Conservation (phyloP, 805 yeast genomes). For the Maudiozyma bulderi region DNA sequence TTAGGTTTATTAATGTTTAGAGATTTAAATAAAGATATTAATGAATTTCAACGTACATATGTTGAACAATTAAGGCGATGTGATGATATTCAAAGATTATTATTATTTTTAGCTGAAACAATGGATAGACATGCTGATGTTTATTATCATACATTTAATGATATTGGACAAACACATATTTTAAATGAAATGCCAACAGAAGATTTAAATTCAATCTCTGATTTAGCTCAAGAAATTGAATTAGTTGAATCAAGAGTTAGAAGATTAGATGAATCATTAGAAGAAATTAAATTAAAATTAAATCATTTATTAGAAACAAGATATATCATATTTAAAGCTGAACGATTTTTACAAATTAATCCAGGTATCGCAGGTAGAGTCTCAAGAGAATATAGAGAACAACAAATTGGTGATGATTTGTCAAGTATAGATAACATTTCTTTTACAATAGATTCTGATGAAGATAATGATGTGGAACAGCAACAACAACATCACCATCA, state of each 20-base stretch:
- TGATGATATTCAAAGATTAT: conserved; percentile 76
- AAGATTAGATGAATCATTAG: conserved; percentile 63
- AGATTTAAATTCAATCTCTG: conserved; percentile 41
- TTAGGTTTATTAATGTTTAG: conserved; percentile 78
- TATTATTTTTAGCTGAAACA: conserved; percentile 40
- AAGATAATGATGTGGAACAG: conserved; percentile 5
- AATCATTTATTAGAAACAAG: conserved; percentile 63
- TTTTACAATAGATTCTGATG: conserved; percentile 12
- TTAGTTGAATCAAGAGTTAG: conserved; percentile 62
- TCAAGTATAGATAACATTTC: conserved; percentile 23
- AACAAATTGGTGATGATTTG: conserved; percentile 19
- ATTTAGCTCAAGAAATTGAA: conserved; percentile 49
- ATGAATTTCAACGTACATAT: conserved; percentile 82
- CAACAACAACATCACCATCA: neutral
- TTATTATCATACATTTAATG: conserved; percentile 26
- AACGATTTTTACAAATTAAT: conserved; percentile 37
- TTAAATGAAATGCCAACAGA: conserved; percentile 20
- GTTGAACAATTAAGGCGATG: conserved; percentile 75
- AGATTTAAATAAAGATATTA: conserved; percentile 74
- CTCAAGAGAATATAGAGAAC: conserved; percentile 12
- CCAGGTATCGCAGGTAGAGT: conserved; percentile 24
- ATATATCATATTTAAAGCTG: conserved; percentile 44
- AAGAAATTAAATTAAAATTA: conserved; percentile 50
- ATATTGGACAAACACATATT: conserved; percentile 23
- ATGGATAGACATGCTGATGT: conserved; percentile 37